These are phyloP conservation scores for Zygotorulaspora sp. DNA, from an alignment of 805 yeast species.

Conservation along the genomic window DNA sequence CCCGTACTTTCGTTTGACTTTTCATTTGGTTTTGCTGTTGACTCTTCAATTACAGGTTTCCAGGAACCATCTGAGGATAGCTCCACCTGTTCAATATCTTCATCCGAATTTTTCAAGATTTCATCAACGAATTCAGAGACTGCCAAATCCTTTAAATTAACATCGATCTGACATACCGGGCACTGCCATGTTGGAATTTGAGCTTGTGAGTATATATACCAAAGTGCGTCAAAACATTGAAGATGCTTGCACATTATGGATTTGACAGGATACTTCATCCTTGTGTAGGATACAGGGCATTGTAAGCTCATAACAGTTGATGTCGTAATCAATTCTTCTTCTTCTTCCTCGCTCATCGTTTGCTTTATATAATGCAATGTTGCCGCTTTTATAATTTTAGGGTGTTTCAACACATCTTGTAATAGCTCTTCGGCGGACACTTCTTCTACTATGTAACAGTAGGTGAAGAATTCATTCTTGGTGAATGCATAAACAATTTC, in stretches of 20 bases:
- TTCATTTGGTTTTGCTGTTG: slow-evolving; percentile 9
- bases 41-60: slow-evolving; percentile 41
- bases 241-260: slow-evolving; percentile 71
- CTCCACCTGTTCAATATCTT: slow-evolving; percentile 60
- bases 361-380: slow-evolving; percentile 47
- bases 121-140: slow-evolving; percentile 70
- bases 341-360: slow-evolving; percentile 44
- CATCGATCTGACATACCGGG: slow-evolving; percentile 63
- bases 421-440: slow-evolving; percentile 40
- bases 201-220: slow-evolving; percentile 68
- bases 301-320: slow-evolving; percentile 61
- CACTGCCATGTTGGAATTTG: slow-evolving; percentile 86
- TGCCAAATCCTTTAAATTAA: slow-evolving; percentile 55
- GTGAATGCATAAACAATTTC: slow-evolving; percentile 58
- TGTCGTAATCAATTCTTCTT: slow-evolving; percentile 68
- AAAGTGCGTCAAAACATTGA: slow-evolving; percentile 81
- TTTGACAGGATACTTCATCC: slow-evolving; percentile 69
- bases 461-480: slow-evolving; percentile 45
- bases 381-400: slow-evolving; percentile 49
- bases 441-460: slow-evolving; percentile 55
- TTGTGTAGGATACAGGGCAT: slow-evolving; percentile 73
- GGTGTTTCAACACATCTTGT: slow-evolving; percentile 40
- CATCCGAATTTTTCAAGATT: slow-evolving; percentile 50
- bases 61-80: slow-evolving; percentile 72
- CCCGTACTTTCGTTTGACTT: slow-evolving; percentile 6